These are phyloP conservation scores for Plenodomus lindquistii DNA, from an alignment of 2,329 filamentous ascomycete genomes.

Conservation along the genomic window DNA sequence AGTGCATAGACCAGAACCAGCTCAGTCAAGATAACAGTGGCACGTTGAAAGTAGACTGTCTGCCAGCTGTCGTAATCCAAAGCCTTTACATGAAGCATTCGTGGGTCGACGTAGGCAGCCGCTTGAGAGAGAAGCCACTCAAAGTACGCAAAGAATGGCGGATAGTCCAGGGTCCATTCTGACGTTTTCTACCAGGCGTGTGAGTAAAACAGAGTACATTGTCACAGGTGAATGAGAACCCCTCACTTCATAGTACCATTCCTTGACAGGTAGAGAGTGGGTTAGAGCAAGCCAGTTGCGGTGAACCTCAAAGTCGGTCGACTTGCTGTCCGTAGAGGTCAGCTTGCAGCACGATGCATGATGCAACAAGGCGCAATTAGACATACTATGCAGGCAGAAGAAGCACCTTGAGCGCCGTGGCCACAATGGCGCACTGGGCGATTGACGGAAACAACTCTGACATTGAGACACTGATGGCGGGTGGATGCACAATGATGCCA, in stretches of 20 bases:
- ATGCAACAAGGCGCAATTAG: conserved; percentile 10
- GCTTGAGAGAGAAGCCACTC: conserved; percentile 88
- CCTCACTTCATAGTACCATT: conserved; percentile 89
- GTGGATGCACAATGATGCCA: conserved; percentile 19
- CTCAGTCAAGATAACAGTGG: conserved; percentile 86
- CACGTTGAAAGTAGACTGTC: conserved; percentile 89
- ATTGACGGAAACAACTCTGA: conserved; percentile 83
- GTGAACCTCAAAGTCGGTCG: conserved; percentile 98
- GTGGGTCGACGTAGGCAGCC: conserved; percentile 75
- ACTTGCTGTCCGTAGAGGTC: conserved; percentile 69
- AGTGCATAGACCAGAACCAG: conserved; percentile 82
- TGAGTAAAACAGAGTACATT: conserved; percentile 12
- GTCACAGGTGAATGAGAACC: neutral
- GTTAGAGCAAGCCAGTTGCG: conserved; percentile 98
- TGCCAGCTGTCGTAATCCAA: conserved; percentile 89
- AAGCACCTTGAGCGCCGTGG: conserved; percentile 86
- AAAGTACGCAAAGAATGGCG: conserved; percentile 96
- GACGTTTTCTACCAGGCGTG: conserved; percentile 69
- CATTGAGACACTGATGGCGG: conserved; percentile 56
- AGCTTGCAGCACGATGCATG: conserved; percentile 15
- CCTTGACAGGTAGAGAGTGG: conserved; percentile 78
- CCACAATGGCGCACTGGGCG: conserved; percentile 81
- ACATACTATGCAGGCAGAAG: conserved; percentile 93
- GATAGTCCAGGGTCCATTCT: conserved; percentile 99
- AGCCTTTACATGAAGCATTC: conserved; percentile 80